Base-by-base conservation (phyloP, 768 basidiomycete genomes). In the Naganishia randhawae region DNA sequence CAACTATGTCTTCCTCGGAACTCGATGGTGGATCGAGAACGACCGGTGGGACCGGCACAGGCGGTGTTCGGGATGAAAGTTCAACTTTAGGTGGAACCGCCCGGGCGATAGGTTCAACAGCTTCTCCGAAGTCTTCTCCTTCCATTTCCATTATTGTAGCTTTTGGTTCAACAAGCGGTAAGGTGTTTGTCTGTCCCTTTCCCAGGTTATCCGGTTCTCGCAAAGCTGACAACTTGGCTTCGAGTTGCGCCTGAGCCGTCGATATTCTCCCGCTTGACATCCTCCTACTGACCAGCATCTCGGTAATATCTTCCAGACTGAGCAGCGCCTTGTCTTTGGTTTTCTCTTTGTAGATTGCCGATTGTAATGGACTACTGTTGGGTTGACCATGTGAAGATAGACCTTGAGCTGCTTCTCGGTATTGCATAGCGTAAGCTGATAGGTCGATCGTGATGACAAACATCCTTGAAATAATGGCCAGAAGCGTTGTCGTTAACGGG, bases 381-480 rank as follows among this genome's bases (percentile, higher is more conserved):
- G 57, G 29, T 13, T 25, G 35, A 14, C 6, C 39, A 14, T 1
- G 3, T 19, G 57, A 5, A 0, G 25, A 22, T 22, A 25, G 39
- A 17, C 29, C 17, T 29, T 61, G 57, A 9, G 37, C 7, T 61
- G 57, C 37, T 37, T 35, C 37, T 27, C 39, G 57, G 27, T 61
- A 61, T 61, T 61, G 57, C 13, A 61, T 41, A 10, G 41, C 35
- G n/a, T 61, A 61, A 1, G 57, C 19, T 25, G 57, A 37, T 2
- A 61, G 14, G 37, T 61, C 57, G 39, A 61, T 41, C 11, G 57
- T 41, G 57, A 61, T 61, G 57, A 61, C 57, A 39, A 61, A 61
- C 22, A 61, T 35, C 11, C 57, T 35, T 2, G 57, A 61, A 13
- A 39, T 61, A 51, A 66, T 66, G 13, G 50, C 65, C 19, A 66